These are phyloP conservation scores for Ceratobasidium sp. DNA, from an alignment of 1,284 basidiomycete genomes.

Conservation along the genomic window DNA sequence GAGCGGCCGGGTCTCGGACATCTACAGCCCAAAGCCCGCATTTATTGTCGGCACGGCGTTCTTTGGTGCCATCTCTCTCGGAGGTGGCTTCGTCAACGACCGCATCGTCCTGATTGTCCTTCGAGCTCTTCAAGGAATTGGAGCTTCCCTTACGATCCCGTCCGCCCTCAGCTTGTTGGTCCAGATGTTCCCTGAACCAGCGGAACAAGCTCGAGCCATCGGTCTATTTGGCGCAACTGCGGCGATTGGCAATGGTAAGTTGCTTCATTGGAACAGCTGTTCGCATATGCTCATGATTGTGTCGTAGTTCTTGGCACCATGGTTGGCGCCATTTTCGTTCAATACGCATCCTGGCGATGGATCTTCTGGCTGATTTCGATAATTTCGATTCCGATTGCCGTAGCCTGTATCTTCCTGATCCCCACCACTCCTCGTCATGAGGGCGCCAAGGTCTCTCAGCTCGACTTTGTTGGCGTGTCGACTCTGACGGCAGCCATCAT, in stretches of 20 bases:
- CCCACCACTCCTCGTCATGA: constrained; percentile 44
- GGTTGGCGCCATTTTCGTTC: constrained; percentile 50
- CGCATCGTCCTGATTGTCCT: constrained; percentile 37
- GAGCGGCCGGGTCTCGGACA: constrained; percentile 38
- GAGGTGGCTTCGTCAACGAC: constrained; percentile 32
- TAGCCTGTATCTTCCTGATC: constrained; percentile 50
- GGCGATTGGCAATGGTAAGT: constrained; percentile 56
- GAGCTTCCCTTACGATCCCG: constrained; percentile 51
- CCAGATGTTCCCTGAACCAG: constrained; percentile 55
- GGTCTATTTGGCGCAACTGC: constrained; percentile 57
- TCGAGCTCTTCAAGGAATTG: constrained; percentile 34
- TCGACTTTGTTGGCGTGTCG: constrained; percentile 50
- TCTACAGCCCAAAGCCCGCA: constrained; percentile 35
- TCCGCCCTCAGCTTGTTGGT: constrained; percentile 58
- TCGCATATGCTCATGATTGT: constrained; percentile 43
- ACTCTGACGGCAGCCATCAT: constrained; percentile 51
- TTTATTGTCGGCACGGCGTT: constrained; percentile 37
- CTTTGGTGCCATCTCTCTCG: constrained; percentile 39
- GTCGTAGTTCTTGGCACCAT: constrained; percentile 49
- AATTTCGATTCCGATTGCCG: constrained; percentile 52
- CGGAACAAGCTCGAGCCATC: constrained; percentile 57
- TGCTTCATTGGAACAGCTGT: not conserved
- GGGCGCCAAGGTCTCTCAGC: constrained; percentile 45
- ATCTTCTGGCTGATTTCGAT: constrained; percentile 57
- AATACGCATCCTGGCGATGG: constrained; percentile 56